Base-by-base conservation (phyloP, 192 early-diverging fungal species). In the Coemansia sp. region DNA sequence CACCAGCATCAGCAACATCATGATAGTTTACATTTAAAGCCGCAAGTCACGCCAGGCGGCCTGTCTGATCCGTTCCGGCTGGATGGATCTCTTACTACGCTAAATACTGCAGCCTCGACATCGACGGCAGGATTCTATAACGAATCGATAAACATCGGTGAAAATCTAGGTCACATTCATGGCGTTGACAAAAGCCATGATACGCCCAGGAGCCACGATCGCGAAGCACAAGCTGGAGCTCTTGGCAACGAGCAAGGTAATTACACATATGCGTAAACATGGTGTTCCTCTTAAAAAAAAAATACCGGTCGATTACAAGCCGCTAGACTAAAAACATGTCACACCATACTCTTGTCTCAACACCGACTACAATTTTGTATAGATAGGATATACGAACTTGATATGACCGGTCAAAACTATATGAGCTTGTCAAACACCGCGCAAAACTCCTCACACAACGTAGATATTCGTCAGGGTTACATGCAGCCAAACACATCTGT, bases 301-400 rank as follows among this genome's bases (percentile, higher is more conserved):
- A 50, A 50, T 25, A 0, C 15, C 15, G 14, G 17, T 7, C 19
- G 45, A 7, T 19, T 17, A 19, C 19, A 9, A 9, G 9, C 7
- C 23, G 49, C 23, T 25, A 29, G 10, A 52, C 23, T 25, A 52
- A 25, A 17, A 45, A 17, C 42, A 0, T 45, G 42, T 5, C 15
- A 1, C 7, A 10, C 42, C 0, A 45, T 45, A 17, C 15, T 45
- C 9, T 13, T 17, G 17, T 17, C 42, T 13, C 42, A 45, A 17
- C 42, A 13, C 42, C 11, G 13, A 35, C 55, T 35, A 57, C 14
- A 33, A 8, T 54, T 68, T 67, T 66, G 42, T 79, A 71, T 79
- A 79, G 76, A 70, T 67, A 63, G 54, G 52, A 67, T 67, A 71
- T 63, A 56, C 32, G 68, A 79, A 0, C 29, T 70, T 36, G 61